Evolutionary conservation across 2,329 filamentous ascomycete genomes (phyloP).

Genomic region (Bipolaris oryzae): DNA sequence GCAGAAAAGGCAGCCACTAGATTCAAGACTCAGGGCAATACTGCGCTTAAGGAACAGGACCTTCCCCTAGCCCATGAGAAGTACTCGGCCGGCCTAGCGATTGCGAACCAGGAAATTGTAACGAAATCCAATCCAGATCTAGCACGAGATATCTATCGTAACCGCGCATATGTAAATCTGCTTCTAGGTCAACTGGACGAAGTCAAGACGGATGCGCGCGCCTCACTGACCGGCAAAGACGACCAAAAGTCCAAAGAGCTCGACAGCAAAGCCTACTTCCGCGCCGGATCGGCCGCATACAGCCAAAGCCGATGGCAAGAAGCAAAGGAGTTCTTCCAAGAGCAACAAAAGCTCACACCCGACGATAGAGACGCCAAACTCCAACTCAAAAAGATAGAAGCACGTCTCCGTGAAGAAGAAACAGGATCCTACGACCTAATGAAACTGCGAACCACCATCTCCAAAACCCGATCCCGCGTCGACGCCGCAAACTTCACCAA

Average conservation of each 20-base stretch:
- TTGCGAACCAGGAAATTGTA: slow-evolving; percentile 28
- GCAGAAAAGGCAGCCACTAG: slow-evolving; percentile 39
- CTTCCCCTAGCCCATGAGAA: slow-evolving; percentile 44
- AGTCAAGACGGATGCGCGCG: slow-evolving; percentile 38
- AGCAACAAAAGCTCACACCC: slow-evolving; percentile 41
- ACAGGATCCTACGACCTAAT: slow-evolving; percentile 48
- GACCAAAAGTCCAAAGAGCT: slow-evolving; percentile 35
- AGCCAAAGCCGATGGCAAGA: slow-evolving; percentile 48
- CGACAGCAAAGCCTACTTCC: slow-evolving; percentile 55
- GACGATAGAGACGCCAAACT: slow-evolving; percentile 42
- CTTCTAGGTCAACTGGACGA: slow-evolving; percentile 37
- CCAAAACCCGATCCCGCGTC: slow-evolving; percentile 52
- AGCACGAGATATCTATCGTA: slow-evolving; percentile 43
- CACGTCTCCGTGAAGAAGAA: slow-evolving; percentile 46
- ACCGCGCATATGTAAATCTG: slow-evolving; percentile 44
- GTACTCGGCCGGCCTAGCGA: slow-evolving; percentile 38
- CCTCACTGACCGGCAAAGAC: slow-evolving; percentile 32
- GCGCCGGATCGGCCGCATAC: slow-evolving; percentile 56
- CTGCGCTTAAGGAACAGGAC: slow-evolving; percentile 44
- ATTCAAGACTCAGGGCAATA: slow-evolving; percentile 45
- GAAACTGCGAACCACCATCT: slow-evolving; percentile 45
- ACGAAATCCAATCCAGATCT: slow-evolving; percentile 26
- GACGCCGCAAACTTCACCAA: slow-evolving; percentile 57
- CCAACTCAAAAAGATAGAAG: slow-evolving; percentile 27
- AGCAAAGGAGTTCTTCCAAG: slow-evolving; percentile 46